Conservation (phyloP, 2,329 filamentous ascomycete species). For the Corniculantispora saksenae region DNA sequence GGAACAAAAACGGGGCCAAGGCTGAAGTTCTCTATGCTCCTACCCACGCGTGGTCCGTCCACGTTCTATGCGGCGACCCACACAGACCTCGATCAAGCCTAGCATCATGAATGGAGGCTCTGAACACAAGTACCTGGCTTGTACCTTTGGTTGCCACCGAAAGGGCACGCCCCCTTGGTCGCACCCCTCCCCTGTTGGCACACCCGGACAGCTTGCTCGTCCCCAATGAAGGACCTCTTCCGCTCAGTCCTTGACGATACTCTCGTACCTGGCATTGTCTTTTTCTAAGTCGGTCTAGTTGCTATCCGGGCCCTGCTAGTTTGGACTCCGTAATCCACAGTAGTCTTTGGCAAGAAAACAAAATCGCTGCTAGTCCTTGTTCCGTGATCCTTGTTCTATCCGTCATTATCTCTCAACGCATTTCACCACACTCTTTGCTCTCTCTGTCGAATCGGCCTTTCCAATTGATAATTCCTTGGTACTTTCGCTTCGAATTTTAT, state of each 20-base stretch:
- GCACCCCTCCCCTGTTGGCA: constrained; percentile 1
- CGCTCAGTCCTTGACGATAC: constrained; percentile 12
- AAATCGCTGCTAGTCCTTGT: background rate
- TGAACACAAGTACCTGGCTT: background rate
- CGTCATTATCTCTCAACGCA: background rate
- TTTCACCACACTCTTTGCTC: background rate
- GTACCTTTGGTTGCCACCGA: constrained; percentile 13
- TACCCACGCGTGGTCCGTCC: background rate
- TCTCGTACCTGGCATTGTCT: background rate
- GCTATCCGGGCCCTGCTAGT: constrained; percentile 1
- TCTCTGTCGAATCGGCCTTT: background rate
- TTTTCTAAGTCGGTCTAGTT: background rate
- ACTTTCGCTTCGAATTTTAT: background rate
- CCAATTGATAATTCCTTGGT: no score
- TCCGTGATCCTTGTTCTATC: background rate
- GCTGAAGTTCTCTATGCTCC: background rate
- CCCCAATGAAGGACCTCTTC: background rate
- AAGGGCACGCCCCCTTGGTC: background rate
- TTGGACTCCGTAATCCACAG: background rate
- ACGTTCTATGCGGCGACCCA: constrained; percentile 1
- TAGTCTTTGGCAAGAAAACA: background rate
- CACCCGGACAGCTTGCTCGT: background rate
- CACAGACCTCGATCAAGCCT: constrained; percentile 12
- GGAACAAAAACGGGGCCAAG: background rate
- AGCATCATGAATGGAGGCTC: background rate